These are phyloP conservation scores for Croton setiger DNA, from an alignment of 441 rosid species.

Conservation along the genomic window DNA sequence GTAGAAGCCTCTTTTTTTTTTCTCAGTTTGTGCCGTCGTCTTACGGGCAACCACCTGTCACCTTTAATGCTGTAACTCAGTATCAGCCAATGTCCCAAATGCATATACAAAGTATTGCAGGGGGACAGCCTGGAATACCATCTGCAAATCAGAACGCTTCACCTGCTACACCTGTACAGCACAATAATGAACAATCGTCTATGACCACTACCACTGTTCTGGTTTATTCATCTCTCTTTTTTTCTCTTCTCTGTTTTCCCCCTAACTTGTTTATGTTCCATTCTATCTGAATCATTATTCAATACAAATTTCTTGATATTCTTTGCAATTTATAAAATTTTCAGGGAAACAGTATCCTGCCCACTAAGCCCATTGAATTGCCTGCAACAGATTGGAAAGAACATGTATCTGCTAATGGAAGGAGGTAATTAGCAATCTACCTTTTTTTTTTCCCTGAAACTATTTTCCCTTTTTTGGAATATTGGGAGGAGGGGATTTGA, in stretches of 20 bases:
- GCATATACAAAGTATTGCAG: conserved; percentile 38
- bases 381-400: conserved; percentile 67
- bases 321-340: conserved; percentile 26
- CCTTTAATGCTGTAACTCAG: conserved; percentile 36
- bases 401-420: conserved; percentile 74
- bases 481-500: no score
- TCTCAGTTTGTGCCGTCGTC: conserved; percentile 59
- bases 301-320: conserved; percentile 17
- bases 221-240: conserved; percentile 33
- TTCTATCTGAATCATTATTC: conserved; percentile 14
- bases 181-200: conserved; percentile 44
- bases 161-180: conserved; percentile 38
- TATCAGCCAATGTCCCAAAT: conserved; percentile 51
- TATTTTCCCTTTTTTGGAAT: no score
- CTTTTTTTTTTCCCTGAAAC: background rate
- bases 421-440: conserved; percentile 43
- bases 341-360: conserved; percentile 48
- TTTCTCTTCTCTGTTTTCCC: background rate
- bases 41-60: conserved; percentile 48
- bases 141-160: conserved; percentile 42
- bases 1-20: conserved; percentile 6
- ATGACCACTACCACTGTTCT: conserved; percentile 31
- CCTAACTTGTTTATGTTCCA: conserved; percentile 9
- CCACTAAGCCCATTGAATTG: conserved; percentile 32
- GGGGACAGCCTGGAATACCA: conserved; percentile 45